A percentile compares a stretch with the other conserved stretches of the same genome.
phyloP scores from a whole-genome alignment of 768 basidiomycete genomes.

The Calocybe gangraenosa region DNA sequence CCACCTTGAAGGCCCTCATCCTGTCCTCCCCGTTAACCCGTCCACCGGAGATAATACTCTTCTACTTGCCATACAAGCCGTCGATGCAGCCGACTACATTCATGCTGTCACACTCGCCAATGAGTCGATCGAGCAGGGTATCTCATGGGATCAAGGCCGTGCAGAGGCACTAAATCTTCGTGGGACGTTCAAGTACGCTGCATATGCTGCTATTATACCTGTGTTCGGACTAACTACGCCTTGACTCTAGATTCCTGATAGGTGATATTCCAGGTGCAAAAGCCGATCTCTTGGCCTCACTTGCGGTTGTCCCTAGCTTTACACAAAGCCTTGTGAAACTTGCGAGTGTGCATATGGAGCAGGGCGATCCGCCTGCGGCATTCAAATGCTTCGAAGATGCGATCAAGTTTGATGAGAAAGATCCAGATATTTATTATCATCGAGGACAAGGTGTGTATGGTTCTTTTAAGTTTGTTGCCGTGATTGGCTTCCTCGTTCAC shows the following conservation, averaged over 20 bases:
- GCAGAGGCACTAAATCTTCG: slow-evolving; percentile 91
- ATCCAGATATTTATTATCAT: slow-evolving; percentile 98
- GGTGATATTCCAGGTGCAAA: slow-evolving; percentile 82
- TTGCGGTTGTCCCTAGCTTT: slow-evolving; percentile 60
- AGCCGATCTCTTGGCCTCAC: slow-evolving; percentile 73
- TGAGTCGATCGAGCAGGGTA: slow-evolving; percentile 83
- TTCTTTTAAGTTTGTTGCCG: not conserved
- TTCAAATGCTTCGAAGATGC: slow-evolving; percentile 93
- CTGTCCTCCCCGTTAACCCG: slow-evolving; percentile 68
- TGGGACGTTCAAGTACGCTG: slow-evolving; percentile 88
- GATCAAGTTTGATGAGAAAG: slow-evolving; percentile 71
- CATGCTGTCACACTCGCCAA: slow-evolving; percentile 78
- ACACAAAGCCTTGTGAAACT: slow-evolving; percentile 95
- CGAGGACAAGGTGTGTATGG: slow-evolving; percentile 87
- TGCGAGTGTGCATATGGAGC: slow-evolving; percentile 96
- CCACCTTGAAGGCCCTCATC: slow-evolving; percentile 50
- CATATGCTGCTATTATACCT: not conserved
- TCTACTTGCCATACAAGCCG: slow-evolving; percentile 73
- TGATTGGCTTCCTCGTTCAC: not conserved
- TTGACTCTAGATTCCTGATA: slow-evolving; percentile 68
- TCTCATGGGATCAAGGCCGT: slow-evolving; percentile 68
- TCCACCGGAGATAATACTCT: slow-evolving; percentile 83
- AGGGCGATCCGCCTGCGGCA: slow-evolving; percentile 73
- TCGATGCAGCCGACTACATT: slow-evolving; percentile 78
- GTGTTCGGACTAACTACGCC: too few species aligned